These are phyloP conservation scores for Cochliopodium minus DNA, from an alignment of 208 protist species.

Conservation along the genomic window DNA sequence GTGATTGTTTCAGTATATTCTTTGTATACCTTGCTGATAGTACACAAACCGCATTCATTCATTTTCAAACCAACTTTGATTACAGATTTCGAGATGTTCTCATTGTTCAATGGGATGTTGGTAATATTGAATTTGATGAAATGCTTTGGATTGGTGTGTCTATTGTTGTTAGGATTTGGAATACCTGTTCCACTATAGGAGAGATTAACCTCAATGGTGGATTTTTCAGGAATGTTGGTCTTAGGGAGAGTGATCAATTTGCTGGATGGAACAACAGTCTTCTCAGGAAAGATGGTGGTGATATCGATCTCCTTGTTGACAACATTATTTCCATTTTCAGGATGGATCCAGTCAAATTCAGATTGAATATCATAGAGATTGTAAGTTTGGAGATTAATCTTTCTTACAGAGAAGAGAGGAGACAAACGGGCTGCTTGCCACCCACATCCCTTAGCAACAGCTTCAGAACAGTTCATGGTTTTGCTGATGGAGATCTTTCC, in stretches of 20 bases:
- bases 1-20: too few relatives aligned
- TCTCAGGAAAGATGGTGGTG: slow-evolving; percentile 27
- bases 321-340: slow-evolving; percentile 55
- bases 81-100: too few relatives aligned
- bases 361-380: slow-evolving; percentile 37
- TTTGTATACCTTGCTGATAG: too few relatives aligned
- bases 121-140: too few relatives aligned
- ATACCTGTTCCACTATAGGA: too few relatives aligned
- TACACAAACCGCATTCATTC: slow-evolving; percentile 35
- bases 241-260: slow-evolving; percentile 7
- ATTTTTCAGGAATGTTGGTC: slow-evolving; percentile 53
- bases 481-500: slow-evolving; percentile 50
- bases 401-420: slow-evolving; percentile 60
- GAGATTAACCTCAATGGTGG: too few relatives aligned
- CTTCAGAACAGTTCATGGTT: slow-evolving; percentile 64
- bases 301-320: slow-evolving; percentile 40
- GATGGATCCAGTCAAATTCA: slow-evolving; percentile 46
- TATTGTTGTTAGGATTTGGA: too few relatives aligned
- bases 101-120: too few relatives aligned
- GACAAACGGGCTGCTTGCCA: slow-evolving; percentile 63
- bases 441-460: slow-evolving; percentile 51
- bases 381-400: slow-evolving; percentile 53
- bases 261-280: neutral
- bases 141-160: too few relatives aligned
- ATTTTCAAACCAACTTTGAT: slow-evolving; percentile 47